Base-by-base conservation (phyloP, 2,329 filamentous ascomycete genomes). In the Neofusicoccum laricinum region DNA sequence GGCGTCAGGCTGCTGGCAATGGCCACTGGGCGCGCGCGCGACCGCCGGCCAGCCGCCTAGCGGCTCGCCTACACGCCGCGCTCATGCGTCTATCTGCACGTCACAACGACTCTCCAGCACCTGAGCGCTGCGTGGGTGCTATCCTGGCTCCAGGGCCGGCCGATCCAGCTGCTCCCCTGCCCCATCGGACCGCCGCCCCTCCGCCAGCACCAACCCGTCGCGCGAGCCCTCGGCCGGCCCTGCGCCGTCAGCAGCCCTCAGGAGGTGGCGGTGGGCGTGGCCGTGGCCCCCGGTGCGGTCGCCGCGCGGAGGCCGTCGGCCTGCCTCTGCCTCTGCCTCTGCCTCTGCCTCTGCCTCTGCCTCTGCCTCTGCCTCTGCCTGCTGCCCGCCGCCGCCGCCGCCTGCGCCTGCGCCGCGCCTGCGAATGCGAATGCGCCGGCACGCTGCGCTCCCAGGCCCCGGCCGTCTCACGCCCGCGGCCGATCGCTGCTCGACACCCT, bases 71-170 rank as follows among this genome's bases (percentile, higher is more conserved):
- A 40, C 43, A 38, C 58, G 45, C 58, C 45, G 45, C 43, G 46
- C 58, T 21, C 58, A 61, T 61, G 58, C 58, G 58, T 41, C 58
- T 61, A 61, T 61, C 58, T 61, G 58, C 58, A 61, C 58, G 58
- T 61, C 58, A 61, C 58, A 25, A 50, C 40, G 55, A 59, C 55
- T 38, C 55, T 43, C 41, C 11, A 25, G 49, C 49, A 53, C 49
- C 49, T 53, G 51, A 40, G 34, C 51, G 51, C 51, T 53, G 49
- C 49, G 49, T 53, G 49, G 49, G 36, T 43, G 41, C 51, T 51
- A 46, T 55, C 45, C 58, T 59, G 46, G 55, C 46, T 61, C 55
- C 55, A 59, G 55, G 46, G 45, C 46, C 46, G 43, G 51, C 25
- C 41, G 50, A 58, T 57, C 49, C 45, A 64, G 53, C 53, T 51